Percentiles rank a stretch among this genome's conserved stretches.
These are phyloP conservation scores for Zygotorulaspora danielsina DNA, from an alignment of 805 yeast species.

Conservation along the genomic window DNA sequence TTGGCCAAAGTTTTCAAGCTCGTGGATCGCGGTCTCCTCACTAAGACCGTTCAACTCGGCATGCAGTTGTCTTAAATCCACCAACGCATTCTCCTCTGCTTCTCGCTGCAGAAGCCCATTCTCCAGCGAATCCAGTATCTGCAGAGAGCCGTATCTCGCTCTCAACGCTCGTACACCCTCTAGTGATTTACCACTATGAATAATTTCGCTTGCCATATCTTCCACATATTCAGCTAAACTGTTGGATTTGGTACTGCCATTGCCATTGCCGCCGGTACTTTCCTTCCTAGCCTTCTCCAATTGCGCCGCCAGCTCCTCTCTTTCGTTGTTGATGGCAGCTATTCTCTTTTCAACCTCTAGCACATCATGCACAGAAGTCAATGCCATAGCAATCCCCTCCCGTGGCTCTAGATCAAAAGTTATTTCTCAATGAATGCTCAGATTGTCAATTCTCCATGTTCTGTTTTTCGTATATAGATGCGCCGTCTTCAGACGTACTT, in stretches of 20 bases:
- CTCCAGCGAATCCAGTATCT: constrained; percentile 19
- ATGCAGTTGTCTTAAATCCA: constrained; percentile 10
- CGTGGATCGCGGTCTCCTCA: constrained; percentile 5
- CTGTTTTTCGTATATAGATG: too few relatives aligned
- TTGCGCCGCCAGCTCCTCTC: constrained; percentile 22
- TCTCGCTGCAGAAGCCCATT: constrained; percentile 10
- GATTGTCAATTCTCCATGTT: too few relatives aligned
- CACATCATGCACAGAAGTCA: constrained; percentile 23
- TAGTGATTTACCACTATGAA: constrained; percentile 12
- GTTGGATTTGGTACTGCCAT: constrained; percentile 16
- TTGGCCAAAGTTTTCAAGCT: background rate
- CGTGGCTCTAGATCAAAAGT: background rate
- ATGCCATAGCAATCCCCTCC: constrained; percentile 3
- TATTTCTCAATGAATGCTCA: too few relatives aligned
- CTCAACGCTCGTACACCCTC: constrained; percentile 16
- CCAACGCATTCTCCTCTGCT: constrained; percentile 6
- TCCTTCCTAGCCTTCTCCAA: constrained; percentile 14
- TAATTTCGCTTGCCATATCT: constrained; percentile 24
- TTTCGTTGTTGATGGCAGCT: constrained; percentile 21
- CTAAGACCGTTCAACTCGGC: constrained; percentile 3
- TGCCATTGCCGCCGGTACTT: constrained; percentile 14
- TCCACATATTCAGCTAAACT: background rate
- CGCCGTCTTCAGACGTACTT: too few relatives aligned
- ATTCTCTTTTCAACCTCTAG: constrained; percentile 27
- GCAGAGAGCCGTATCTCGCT: constrained; percentile 26